Evolutionary conservation across 495 filamentous ascomycete species (phyloP).

Genomic region (Thermochaetoides thermophila): DNA sequence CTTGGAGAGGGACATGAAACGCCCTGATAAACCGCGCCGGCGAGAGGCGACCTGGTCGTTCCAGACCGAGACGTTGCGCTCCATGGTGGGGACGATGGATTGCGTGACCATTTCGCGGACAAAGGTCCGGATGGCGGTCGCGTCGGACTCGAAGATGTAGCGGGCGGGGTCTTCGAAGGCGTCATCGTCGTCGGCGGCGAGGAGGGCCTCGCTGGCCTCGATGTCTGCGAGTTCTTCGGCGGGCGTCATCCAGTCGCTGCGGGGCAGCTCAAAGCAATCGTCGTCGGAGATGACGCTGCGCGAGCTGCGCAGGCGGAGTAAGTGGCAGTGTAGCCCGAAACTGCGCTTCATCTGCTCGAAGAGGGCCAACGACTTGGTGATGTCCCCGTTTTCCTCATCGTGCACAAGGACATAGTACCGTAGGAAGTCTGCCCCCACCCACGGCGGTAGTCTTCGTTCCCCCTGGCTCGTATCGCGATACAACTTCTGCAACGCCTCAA

Average conservation of each 20-base stretch:
- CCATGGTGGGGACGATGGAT: slow-evolving; percentile 88
- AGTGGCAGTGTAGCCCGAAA: slow-evolving; percentile 88
- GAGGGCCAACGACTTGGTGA: slow-evolving; percentile 67
- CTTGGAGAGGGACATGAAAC: slow-evolving; percentile 85
- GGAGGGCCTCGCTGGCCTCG: slow-evolving; percentile 37
- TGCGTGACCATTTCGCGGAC: slow-evolving; percentile 87
- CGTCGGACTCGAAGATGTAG: slow-evolving; percentile 85
- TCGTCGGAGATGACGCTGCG: slow-evolving; percentile 85
- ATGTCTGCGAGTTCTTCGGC: slow-evolving; percentile 68
- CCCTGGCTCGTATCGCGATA: slow-evolving; percentile 65
- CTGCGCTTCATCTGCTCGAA: slow-evolving; percentile 98
- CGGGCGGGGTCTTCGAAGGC: slow-evolving; percentile 56
- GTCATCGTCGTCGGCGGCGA: too few relatives aligned
- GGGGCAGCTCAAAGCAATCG: slow-evolving; percentile 67
- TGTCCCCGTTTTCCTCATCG: slow-evolving; percentile 88
- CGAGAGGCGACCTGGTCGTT: slow-evolving; percentile 95
- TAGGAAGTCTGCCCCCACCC: slow-evolving; percentile 78
- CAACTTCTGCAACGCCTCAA: slow-evolving; percentile 68
- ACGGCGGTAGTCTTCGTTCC: slow-evolving; percentile 51
- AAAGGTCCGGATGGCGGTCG: slow-evolving; percentile 70
- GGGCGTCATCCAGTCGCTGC: slow-evolving; percentile 78
- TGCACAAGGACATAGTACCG: slow-evolving; percentile 96
- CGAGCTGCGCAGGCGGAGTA: slow-evolving; percentile 68
- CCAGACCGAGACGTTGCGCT: slow-evolving; percentile 76
- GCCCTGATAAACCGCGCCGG: slow-evolving; percentile 69